Evolutionary conservation across 768 basidiomycete genomes (phyloP).

Genomic region (Lactarius quietus): DNA sequence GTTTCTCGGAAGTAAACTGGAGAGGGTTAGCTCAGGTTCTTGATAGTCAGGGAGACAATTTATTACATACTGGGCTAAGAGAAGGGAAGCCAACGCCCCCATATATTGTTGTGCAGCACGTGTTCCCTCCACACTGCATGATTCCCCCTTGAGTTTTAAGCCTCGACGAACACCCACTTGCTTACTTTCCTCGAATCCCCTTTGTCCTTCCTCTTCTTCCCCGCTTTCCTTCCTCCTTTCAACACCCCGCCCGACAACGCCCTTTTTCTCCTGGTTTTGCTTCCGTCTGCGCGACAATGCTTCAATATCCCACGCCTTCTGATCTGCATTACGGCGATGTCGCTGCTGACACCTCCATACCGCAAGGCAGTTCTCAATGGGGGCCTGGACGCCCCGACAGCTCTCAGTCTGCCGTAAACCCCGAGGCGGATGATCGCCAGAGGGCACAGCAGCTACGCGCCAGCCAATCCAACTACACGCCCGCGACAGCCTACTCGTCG

Average conservation of each 20-base stretch:
- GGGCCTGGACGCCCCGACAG: slow-evolving; percentile 2
- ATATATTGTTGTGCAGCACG: slow-evolving; percentile 14
- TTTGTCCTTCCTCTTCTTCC: not conserved
- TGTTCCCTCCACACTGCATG: slow-evolving; percentile 8
- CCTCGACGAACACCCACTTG: slow-evolving; percentile 5
- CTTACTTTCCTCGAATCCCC: too few relatives aligned
- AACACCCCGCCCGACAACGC: too few relatives aligned
- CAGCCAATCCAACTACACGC: slow-evolving; percentile 1
- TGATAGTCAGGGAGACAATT: not conserved
- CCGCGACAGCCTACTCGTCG: not conserved
- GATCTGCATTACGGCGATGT: slow-evolving; percentile 12
- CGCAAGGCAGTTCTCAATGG: slow-evolving; percentile 17
- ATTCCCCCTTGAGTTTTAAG: slow-evolving; percentile 23
- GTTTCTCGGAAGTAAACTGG: slow-evolving; percentile 2
- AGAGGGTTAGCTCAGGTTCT: slow-evolving; percentile 14
- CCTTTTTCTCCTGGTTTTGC: too few relatives aligned
- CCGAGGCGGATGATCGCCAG: slow-evolving; percentile 17
- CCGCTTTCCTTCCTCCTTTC: not conserved
- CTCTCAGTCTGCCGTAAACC: slow-evolving; percentile 20
- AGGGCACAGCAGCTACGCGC: slow-evolving; percentile 4
- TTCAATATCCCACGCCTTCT: slow-evolving; percentile 9
- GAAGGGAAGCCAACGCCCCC: slow-evolving; percentile 5
- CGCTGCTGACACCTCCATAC: not conserved
- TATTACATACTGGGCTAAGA: slow-evolving; percentile 13
- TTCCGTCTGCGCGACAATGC: slow-evolving; percentile 4